phyloP scores from a whole-genome alignment of 2,329 filamentous ascomycete genomes.

The Arachnopeziza araneosa region DNA sequence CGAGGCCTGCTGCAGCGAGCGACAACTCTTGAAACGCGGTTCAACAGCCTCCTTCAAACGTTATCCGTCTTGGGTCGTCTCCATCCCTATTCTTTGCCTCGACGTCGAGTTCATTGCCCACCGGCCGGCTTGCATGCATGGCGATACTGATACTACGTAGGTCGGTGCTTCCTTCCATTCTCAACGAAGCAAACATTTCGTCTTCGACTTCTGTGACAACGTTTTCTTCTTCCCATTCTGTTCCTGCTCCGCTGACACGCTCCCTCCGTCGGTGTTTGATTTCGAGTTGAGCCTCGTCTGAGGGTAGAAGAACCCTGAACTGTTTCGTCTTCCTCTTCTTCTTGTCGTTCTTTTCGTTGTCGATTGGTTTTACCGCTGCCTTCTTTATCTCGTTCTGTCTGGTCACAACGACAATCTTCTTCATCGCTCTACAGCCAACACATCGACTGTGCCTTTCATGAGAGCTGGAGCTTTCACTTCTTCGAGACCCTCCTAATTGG shows the following conservation, averaged over 20 bases:
- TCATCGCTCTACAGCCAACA: neutral
- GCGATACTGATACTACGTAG: neutral
- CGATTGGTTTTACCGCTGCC: slow-evolving; percentile 14
- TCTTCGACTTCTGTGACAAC: slow-evolving; percentile 4
- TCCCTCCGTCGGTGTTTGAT: slow-evolving; percentile 10
- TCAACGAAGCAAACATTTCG: neutral
- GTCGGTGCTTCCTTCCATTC: slow-evolving; percentile 1
- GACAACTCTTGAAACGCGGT: neutral
- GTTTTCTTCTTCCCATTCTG: slow-evolving; percentile 8
- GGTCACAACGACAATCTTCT: slow-evolving; percentile 2
- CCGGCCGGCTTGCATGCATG: neutral
- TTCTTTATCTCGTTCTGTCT: slow-evolving; percentile 11
- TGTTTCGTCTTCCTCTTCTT: slow-evolving; percentile 23
- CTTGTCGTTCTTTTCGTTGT: slow-evolving; percentile 22
- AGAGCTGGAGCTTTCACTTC: slow-evolving; percentile 12
- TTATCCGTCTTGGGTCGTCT: neutral
- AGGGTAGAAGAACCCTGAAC: slow-evolving; percentile 13
- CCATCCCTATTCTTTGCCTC: neutral
- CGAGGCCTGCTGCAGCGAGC: too few species aligned
- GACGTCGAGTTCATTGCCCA: neutral
- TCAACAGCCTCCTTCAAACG: neutral
- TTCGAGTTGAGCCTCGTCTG: slow-evolving; percentile 8
- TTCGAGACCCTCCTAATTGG: slow-evolving; percentile 3
- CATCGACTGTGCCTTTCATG: slow-evolving; percentile 4
- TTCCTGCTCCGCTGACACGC: neutral